Conservation (phyloP, 1,139 yeast species). For the Yamadazyma oceani region DNA sequence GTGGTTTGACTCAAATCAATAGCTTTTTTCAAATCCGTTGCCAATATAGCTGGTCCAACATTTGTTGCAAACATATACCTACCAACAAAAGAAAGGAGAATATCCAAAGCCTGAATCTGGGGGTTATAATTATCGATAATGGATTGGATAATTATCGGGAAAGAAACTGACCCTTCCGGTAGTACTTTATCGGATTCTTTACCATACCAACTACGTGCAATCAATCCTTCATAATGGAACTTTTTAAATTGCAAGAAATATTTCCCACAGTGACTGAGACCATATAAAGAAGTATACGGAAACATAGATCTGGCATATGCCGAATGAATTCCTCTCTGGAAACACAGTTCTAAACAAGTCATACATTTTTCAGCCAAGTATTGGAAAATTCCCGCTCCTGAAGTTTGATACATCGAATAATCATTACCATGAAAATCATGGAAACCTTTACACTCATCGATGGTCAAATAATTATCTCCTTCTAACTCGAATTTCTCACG, state of each 20-base stretch:
- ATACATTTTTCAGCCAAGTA: constrained; percentile 1
- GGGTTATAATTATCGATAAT: constrained; percentile 4
- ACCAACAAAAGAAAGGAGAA: constrained; percentile 3
- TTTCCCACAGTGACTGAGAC: constrained; percentile 5
- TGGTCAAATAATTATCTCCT: constrained; percentile 4
- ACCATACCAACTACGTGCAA: constrained; percentile 7
- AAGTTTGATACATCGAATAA: constrained; percentile 1
- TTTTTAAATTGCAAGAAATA: constrained; percentile 1
- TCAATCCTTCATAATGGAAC: constrained; percentile 4
- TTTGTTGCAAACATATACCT: constrained; percentile 5
- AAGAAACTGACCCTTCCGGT: constrained; percentile 2
- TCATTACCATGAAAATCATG: background rate
- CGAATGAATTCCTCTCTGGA: too few relatives aligned
- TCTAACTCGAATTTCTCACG: constrained; percentile 3
- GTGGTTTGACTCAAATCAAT: constrained; percentile 3
- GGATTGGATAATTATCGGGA: constrained; percentile 2
- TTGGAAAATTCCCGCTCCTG: constrained; percentile 3
- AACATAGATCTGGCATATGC: background rate
- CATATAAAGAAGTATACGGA: constrained; percentile 3
- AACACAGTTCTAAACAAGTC: background rate
- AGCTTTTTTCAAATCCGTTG: constrained; percentile 3
- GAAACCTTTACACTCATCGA: constrained; percentile 2
- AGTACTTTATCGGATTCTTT: background rate
- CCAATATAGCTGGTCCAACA: constrained; percentile 8
- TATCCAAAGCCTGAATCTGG: constrained; percentile 4